Evolutionary conservation across 164 flowering plant genomes (phyloP).

Genomic region (Litsea cubeba): DNA sequence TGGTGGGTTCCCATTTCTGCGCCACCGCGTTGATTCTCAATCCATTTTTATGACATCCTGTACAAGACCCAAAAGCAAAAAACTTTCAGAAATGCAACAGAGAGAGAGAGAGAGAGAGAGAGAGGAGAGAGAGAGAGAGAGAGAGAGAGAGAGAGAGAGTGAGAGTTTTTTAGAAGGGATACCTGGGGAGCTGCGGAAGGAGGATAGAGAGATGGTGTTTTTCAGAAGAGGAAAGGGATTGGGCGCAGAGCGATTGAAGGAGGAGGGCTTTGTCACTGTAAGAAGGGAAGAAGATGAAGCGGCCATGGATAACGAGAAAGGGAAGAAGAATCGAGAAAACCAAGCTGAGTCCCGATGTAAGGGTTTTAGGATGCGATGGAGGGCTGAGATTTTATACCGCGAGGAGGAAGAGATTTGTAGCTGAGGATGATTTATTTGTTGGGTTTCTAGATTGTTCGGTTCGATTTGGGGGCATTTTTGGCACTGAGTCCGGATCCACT

Average conservation of each 20-base stretch:
- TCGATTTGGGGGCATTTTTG: too few species aligned
- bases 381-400: too few species aligned
- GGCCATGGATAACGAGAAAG: constrained; percentile 42
- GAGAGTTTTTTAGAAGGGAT: not conserved
- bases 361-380: too few species aligned
- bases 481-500: too few species aligned
- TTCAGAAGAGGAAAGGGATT: constrained; percentile 14
- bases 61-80: constrained; percentile 4
- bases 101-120: not conserved
- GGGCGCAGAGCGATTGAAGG: constrained; percentile 6
- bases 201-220: constrained; percentile 20
- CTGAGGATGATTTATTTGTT: too few species aligned
- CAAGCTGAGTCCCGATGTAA: too few species aligned
- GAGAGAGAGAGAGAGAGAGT: not conserved
- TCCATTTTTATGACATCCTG: constrained; percentile 38
- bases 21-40: constrained; percentile 57
- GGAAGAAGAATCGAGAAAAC: not conserved
- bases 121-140: not conserved
- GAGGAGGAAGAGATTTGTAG: too few species aligned
- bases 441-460: too few species aligned
- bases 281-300: constrained; percentile 27
- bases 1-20: constrained; percentile 65
- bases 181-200: constrained; percentile 27
- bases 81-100: not conserved
- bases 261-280: constrained; percentile 31